Conservation (phyloP, 2,329 filamentous ascomycete genomes). For the Fonsecaea erecta region DNA sequence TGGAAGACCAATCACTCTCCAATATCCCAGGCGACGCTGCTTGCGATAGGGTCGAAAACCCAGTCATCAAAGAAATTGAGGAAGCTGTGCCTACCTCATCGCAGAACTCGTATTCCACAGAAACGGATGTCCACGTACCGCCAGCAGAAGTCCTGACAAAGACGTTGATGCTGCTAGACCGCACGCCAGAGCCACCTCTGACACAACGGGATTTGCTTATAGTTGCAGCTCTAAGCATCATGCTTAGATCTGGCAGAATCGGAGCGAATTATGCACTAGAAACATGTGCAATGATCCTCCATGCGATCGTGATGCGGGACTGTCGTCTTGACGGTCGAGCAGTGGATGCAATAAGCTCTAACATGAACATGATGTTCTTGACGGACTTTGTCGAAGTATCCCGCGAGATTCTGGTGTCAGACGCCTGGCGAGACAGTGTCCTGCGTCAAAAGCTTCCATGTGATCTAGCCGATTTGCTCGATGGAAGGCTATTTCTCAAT, state of each 20-base stretch:
- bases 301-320: not conserved
- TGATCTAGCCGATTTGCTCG: not conserved
- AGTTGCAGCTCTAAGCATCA: not conserved
- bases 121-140: not conserved
- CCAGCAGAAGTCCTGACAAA: not conserved
- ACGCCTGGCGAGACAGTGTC: not conserved
- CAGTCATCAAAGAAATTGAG: not conserved
- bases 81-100: not conserved
- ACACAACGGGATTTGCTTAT: not conserved
- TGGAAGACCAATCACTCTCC: not conserved
- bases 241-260: not conserved
- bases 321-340: not conserved
- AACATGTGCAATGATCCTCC: not conserved
- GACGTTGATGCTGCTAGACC: not conserved
- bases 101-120: not conserved
- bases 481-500: not conserved
- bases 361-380: not conserved
- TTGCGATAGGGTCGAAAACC: not conserved
- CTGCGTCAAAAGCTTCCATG: not conserved
- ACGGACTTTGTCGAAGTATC: not conserved
- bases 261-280: not conserved
- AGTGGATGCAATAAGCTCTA: not conserved
- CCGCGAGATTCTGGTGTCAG: not conserved
- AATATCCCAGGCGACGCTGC: not conserved
- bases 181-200: not conserved